Conservation (phyloP, 1,284 basidiomycete species). For the Sparassis latifolia region DNA sequence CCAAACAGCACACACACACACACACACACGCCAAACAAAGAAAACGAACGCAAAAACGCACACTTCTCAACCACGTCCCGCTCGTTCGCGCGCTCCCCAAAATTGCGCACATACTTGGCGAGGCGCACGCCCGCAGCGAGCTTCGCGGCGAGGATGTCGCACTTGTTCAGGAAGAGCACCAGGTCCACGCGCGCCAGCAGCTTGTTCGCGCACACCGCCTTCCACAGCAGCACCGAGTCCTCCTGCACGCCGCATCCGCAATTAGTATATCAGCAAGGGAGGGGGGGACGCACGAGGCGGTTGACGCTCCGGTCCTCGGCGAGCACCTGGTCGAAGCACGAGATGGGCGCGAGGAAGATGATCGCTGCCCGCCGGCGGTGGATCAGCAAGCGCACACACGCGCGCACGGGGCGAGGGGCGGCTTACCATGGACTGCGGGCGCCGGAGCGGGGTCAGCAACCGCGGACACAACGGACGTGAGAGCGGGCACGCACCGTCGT, state of each 20-base stretch:
- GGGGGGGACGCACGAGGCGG: constrained; percentile 43
- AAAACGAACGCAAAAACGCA: constrained; percentile 22
- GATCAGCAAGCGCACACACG: background rate
- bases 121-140: constrained; percentile 54
- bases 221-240: constrained; percentile 77
- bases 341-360: constrained; percentile 77
- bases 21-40: background rate
- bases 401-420: too few species aligned
- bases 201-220: constrained; percentile 68
- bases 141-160: constrained; percentile 67
- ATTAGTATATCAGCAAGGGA: background rate
- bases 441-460: background rate
- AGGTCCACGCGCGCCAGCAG: constrained; percentile 67
- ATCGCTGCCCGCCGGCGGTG: constrained; percentile 37
- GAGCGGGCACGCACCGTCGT: constrained; percentile 43
- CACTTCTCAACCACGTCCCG: constrained; percentile 68
- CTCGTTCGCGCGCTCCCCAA: constrained; percentile 66
- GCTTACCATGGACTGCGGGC: too few species aligned
- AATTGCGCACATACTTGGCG: constrained; percentile 66
- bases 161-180: constrained; percentile 77
- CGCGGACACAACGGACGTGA: too few species aligned
- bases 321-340: constrained; percentile 71
- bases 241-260: constrained; percentile 36
- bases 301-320: constrained; percentile 66
- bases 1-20: background rate